Percentiles rank a stretch among this genome's conserved stretches.
phyloP scores from a whole-genome alignment of 176 grass and related monocot genomes.

The Ampelocalamus luodianensis region DNA sequence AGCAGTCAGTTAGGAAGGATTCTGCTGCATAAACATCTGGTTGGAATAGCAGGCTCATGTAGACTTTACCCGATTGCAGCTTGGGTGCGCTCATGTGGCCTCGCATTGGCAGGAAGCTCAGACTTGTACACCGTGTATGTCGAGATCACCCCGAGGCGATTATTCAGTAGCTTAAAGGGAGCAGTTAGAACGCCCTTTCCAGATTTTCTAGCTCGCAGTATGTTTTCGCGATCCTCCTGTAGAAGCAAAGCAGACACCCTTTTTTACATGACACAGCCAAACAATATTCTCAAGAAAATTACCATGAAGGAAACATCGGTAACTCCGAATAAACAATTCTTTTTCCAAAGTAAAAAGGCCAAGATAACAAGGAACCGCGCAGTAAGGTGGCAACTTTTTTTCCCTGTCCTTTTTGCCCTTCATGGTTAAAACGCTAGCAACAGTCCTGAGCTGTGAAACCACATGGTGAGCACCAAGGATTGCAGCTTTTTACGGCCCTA shows the following conservation, averaged over 20 bases:
- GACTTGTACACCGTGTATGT: conserved; percentile 91
- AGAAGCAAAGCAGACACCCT: neutral
- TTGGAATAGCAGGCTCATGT: neutral
- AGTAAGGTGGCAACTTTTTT: neutral
- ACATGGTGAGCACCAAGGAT: conserved; percentile 45
- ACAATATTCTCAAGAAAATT: conserved; percentile 4
- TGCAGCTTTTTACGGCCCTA: conserved; percentile 50
- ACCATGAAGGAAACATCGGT: neutral
- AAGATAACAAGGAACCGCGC: neutral
- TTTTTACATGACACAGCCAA: neutral
- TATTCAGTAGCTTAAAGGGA: conserved; percentile 85
- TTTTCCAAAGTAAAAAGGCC: neutral
- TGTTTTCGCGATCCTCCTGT: conserved; percentile 94
- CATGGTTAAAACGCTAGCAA: conserved; percentile 21
- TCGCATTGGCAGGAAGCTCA: conserved; percentile 75
- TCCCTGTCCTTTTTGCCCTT: neutral
- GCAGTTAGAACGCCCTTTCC: conserved; percentile 96
- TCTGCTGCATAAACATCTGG: conserved; percentile 1
- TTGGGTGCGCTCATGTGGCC: conserved; percentile 63
- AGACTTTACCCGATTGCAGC: conserved; percentile 77
- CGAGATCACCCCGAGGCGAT: conserved; percentile 87
- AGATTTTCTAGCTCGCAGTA: conserved; percentile 73
- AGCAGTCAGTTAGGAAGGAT: neutral
- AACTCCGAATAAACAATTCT: neutral
- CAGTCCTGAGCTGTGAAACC: conserved; percentile 22